A percentile compares a stretch with the other conserved stretches of the same genome.
Evolutionary conservation across 2,329 filamentous ascomycete species (phyloP).

Genomic region (Ceratocystis diversiconidia): DNA sequence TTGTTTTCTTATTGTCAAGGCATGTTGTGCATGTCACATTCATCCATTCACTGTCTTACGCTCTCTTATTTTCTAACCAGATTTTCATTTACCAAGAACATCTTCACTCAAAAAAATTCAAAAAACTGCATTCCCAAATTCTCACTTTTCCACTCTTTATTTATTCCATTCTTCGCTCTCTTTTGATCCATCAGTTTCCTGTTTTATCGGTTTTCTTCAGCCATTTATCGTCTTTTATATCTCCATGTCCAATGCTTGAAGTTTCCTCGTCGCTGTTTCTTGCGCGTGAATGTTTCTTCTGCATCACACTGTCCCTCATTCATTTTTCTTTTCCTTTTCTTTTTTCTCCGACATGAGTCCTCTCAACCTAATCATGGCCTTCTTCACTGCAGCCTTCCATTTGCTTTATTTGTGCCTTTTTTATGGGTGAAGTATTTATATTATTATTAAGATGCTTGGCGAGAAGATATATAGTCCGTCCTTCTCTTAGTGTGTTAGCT

Average conservation of each 20-base stretch:
- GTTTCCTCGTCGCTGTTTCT: too few relatives aligned
- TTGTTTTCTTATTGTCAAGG: not conserved
- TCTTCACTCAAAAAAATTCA: not conserved
- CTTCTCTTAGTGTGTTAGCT: not conserved
- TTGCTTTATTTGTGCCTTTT: not conserved
- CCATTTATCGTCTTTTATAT: not conserved
- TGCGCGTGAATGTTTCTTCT: too few relatives aligned
- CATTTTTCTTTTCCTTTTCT: too few relatives aligned
- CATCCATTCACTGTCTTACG: not conserved
- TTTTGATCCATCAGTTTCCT: not conserved
- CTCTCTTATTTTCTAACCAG: not conserved
- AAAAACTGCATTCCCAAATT: not conserved
- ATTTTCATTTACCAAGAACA: not conserved
- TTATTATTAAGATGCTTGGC: not conserved
- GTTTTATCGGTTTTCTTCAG: not conserved
- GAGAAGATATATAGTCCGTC: not conserved
- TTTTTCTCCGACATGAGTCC: too few relatives aligned
- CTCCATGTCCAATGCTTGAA: not conserved
- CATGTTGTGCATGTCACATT: not conserved
- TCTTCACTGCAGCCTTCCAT: not conserved
- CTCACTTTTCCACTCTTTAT: not conserved
- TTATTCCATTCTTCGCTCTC: not conserved
- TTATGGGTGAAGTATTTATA: not conserved
- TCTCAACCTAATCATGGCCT: too few relatives aligned
- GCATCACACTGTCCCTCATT: too few relatives aligned